Evolutionary conservation across 2,329 filamentous ascomycete species (phyloP).

Genomic region (Sporothrix phasma): DNA sequence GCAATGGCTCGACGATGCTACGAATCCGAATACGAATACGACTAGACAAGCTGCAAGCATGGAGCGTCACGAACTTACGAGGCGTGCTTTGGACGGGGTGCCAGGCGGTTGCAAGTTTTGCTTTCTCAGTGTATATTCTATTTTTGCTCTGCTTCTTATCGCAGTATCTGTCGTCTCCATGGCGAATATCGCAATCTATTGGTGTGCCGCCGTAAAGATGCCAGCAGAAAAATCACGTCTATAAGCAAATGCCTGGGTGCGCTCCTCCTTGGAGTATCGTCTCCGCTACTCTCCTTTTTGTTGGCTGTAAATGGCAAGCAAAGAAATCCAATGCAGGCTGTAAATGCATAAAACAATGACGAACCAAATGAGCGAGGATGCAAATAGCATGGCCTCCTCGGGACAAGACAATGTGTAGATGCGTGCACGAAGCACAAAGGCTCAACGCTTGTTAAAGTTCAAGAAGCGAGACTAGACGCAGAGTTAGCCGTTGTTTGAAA

Average conservation of each 20-base stretch:
- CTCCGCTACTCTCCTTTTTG: not conserved
- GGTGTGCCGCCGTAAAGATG: not conserved
- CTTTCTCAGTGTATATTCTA: not conserved
- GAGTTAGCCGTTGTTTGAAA: not conserved
- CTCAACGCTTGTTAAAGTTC: slow-evolving; percentile 41
- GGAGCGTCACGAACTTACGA: too few relatives aligned
- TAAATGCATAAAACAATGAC: not conserved
- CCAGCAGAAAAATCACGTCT: too few relatives aligned
- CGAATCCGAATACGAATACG: not conserved
- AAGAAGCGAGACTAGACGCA: slow-evolving; percentile 38
- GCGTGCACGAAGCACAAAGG: not conserved
- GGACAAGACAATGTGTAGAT: not conserved
- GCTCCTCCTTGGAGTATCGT: not conserved
- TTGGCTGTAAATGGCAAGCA: not conserved
- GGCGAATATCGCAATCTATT: not conserved
- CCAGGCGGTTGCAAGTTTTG: too few relatives aligned
- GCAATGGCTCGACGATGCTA: too few relatives aligned
- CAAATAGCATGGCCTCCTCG: not conserved
- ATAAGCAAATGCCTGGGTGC: too few relatives aligned
- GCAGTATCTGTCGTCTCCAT: not conserved
- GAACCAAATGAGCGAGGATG: not conserved
- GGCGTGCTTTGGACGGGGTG: too few relatives aligned
- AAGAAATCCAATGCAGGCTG: not conserved
- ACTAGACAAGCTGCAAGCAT: too few relatives aligned
- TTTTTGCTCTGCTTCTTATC: not conserved